A percentile compares a stretch with the other conserved stretches of the same genome.
Conservation (phyloP, 768 basidiomycete species). For the Pleurotus citrinopileatus region DNA sequence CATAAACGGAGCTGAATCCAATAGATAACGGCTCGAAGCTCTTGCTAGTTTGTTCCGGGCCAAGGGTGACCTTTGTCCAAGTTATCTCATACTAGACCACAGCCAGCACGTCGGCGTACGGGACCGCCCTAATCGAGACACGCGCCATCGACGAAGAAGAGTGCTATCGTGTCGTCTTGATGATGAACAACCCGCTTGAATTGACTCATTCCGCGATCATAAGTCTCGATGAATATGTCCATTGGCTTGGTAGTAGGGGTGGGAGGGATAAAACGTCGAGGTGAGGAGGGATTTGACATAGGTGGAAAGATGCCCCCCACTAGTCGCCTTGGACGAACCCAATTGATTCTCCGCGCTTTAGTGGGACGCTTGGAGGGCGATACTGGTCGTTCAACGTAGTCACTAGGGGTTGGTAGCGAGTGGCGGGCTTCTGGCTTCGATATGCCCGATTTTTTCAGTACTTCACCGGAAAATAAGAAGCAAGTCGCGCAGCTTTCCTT, state of each 20-base stretch:
- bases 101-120: constrained; percentile 1
- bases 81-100: constrained; percentile 7
- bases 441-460: not conserved
- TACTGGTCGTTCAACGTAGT: not conserved
- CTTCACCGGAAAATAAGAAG: not conserved
- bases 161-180: constrained; percentile 5
- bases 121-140: constrained; percentile 9
- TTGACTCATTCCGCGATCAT: not conserved
- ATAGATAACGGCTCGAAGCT: constrained; percentile 27
- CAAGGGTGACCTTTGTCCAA: not conserved
- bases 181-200: constrained; percentile 7
- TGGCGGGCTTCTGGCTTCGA: not conserved
- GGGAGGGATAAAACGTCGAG: constrained; percentile 1
- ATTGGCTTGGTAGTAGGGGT: not conserved
- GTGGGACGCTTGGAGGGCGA: not conserved
- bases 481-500: not conserved
- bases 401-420: not conserved
- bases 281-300: constrained; percentile 2
- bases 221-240: not conserved
- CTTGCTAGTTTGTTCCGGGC: constrained; percentile 25
- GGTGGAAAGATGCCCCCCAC: not conserved
- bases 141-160: constrained; percentile 13
- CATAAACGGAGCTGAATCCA: constrained; percentile 21
- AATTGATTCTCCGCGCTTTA: not conserved
- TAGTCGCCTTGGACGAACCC: not conserved